A percentile compares a stretch with the other conserved stretches of the same genome.
Conservation (phyloP, 495 filamentous ascomycete species). For the Lasiosphaeris hirsuta region DNA sequence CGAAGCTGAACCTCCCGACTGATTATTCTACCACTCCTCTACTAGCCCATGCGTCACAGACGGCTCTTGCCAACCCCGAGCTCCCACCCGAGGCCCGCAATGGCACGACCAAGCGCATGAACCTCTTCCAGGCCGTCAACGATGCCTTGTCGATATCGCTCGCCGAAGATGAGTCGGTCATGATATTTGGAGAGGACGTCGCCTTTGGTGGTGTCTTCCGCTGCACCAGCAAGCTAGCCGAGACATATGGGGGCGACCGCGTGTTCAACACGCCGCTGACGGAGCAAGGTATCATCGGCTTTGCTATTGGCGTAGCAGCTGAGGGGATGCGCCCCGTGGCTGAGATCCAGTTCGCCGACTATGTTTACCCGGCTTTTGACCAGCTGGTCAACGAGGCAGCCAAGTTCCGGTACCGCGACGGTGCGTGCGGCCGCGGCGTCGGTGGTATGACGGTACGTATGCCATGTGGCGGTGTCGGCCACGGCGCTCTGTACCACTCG, state of each 20-base stretch:
- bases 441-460: constrained; percentile 88
- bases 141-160: constrained; percentile 79
- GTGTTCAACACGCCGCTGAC: constrained; percentile 96
- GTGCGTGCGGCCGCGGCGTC: constrained; percentile 60
- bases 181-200: constrained; percentile 95
- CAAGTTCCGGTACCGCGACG: constrained; percentile 87
- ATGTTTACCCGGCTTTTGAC: constrained; percentile 94
- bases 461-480: constrained; percentile 94
- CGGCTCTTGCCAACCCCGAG: constrained; percentile 65
- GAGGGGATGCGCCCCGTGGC: constrained; percentile 92
- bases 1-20: constrained; percentile 75
- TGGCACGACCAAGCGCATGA: constrained; percentile 75
- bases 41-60: constrained; percentile 70
- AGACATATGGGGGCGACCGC: constrained; percentile 79
- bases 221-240: constrained; percentile 85
- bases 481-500: constrained; percentile 92
- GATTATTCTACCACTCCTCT: constrained; percentile 83
- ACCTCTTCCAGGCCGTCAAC: constrained; percentile 91
- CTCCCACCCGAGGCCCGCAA: constrained; percentile 61
- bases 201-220: constrained; percentile 96
- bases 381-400: constrained; percentile 97
- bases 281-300: constrained; percentile 93
- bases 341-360: constrained; percentile 98
- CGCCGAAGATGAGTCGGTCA: constrained; percentile 75
- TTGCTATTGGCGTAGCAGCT: constrained; percentile 83